Evolutionary conservation across 2,329 filamentous ascomycete species (phyloP), one percentile per base, ranked within the genome.

Genomic region (Neofusicoccum ribis): DNA sequence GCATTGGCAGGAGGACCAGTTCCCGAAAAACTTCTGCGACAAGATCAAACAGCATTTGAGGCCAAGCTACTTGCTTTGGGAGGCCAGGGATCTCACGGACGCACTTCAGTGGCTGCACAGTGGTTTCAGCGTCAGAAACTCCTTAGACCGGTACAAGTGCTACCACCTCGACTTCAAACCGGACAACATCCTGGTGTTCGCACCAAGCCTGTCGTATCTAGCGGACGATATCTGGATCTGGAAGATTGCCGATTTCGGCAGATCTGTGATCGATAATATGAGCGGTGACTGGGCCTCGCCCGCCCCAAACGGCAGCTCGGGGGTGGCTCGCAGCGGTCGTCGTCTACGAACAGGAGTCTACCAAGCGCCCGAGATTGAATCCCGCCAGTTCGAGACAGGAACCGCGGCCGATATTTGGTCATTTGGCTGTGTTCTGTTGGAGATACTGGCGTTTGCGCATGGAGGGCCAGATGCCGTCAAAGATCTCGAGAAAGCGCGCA

Each of bases 181-280:
- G 5, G 52, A 56, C 52, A 56, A 56, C 52, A 43, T 56, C 17
- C 37, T 56, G 9, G 52, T 56, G 15, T 56, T 56, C 14, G 36
- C 52, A 5, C 15, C 52, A 7, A 17, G 36, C 14, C 11, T 27
- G 27, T 43, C 37, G 2, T 37, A 31, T 5, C 20, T 27, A 3
- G 5, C 1, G 6, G 52, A 27, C n/a, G 52, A 56, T 31, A 56
- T 56, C 6, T 56, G 52, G 52, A 56, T 43, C 6, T 56, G 52
- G 52, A 56, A 43, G 52, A 56, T 56, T 43, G 52, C 52, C 37
- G 52, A 56, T 41, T 56, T 56, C 37, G 52, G 52, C 14, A 41
- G 52, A 43, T 56, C 52, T 2, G 52, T 31, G 39, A 56, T 56
- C 37, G 20, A 43, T 12, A 23, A 56, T 37, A 56, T 20, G 52